Percentiles rank a stretch among this genome's conserved stretches.
Evolutionary conservation across 2,329 filamentous ascomycete genomes (phyloP).

Genomic region (Curvularia spicifera): DNA sequence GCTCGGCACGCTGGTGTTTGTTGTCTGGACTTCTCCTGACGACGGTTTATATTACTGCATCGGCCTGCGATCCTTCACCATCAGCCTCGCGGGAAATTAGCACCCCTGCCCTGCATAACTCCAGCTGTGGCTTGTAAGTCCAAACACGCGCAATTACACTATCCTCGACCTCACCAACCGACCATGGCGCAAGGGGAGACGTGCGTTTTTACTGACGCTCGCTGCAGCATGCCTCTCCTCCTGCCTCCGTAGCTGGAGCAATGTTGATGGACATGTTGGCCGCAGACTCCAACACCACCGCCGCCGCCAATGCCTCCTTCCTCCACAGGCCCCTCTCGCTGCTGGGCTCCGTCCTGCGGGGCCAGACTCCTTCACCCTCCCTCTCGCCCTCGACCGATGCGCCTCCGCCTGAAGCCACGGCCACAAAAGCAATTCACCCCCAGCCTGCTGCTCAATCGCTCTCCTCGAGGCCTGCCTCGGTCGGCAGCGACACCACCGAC

Average conservation of each 20-base stretch:
- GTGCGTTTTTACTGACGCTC: conserved; percentile 17
- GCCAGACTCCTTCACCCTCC: conserved; percentile 29
- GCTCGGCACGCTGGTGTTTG: not conserved
- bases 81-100: conserved; percentile 5
- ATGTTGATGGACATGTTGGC: conserved; percentile 51
- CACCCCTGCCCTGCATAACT: conserved; percentile 23
- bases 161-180: conserved; percentile 13
- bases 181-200: conserved; percentile 19
- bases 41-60: too few species aligned
- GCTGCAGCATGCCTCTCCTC: conserved; percentile 28
- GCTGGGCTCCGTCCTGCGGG: conserved; percentile 40
- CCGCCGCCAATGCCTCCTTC: conserved; percentile 34
- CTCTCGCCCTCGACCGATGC: conserved; percentile 5
- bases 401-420: conserved; percentile 1
- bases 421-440: not conserved
- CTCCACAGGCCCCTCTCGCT: conserved; percentile 45
- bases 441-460: conserved; percentile 5
- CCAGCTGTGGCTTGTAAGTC: conserved; percentile 44
- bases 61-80: too few species aligned
- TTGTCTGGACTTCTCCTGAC: too few species aligned
- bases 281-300: conserved; percentile 39
- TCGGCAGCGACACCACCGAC: conserved; percentile 45
- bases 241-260: conserved; percentile 17
- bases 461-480: conserved; percentile 48
- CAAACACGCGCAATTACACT: conserved; percentile 7